Conservation (phyloP, 192 early-diverging fungal species). For the Coemansia sp. region DNA sequence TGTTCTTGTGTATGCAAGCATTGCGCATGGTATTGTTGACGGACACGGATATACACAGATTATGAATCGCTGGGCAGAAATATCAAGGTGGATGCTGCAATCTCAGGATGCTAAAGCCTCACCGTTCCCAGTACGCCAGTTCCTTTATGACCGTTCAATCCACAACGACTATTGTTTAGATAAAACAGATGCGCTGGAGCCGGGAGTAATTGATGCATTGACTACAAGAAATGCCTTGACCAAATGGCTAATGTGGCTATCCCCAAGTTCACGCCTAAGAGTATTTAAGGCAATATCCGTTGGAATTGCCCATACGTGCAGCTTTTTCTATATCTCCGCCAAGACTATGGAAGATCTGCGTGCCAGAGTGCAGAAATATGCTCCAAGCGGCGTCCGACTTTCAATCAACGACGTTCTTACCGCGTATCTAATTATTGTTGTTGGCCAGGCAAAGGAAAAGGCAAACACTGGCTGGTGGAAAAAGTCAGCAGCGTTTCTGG, state of each 20-base stretch:
- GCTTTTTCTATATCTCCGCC: slow-evolving; percentile 14
- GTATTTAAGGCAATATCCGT: not conserved
- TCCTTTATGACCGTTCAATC: not conserved
- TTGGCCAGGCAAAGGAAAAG: not conserved
- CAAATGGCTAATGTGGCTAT: slow-evolving; percentile 9
- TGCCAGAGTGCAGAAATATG: not conserved
- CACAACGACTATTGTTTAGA: not conserved
- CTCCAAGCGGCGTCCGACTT: not conserved
- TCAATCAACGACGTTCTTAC: not conserved
- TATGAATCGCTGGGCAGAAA: slow-evolving; percentile 15
- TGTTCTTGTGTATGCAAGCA: slow-evolving; percentile 5
- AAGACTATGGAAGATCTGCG: slow-evolving; percentile 5
- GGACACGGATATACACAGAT: slow-evolving; percentile 4
- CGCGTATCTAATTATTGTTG: not conserved
- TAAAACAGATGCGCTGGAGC: not conserved
- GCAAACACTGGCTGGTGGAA: not conserved
- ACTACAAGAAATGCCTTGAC: not conserved
- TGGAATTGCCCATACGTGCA: not conserved
- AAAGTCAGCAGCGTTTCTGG: not conserved
- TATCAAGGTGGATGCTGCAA: slow-evolving; percentile 3
- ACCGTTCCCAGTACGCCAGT: not conserved
- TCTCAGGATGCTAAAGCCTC: not conserved
- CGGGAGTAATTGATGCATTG: not conserved
- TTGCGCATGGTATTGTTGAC: slow-evolving; percentile 12
- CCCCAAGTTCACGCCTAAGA: slow-evolving; percentile 10